Conservation (phyloP, 2,329 filamentous ascomycete genomes). For the Fusarium temperatum region DNA sequence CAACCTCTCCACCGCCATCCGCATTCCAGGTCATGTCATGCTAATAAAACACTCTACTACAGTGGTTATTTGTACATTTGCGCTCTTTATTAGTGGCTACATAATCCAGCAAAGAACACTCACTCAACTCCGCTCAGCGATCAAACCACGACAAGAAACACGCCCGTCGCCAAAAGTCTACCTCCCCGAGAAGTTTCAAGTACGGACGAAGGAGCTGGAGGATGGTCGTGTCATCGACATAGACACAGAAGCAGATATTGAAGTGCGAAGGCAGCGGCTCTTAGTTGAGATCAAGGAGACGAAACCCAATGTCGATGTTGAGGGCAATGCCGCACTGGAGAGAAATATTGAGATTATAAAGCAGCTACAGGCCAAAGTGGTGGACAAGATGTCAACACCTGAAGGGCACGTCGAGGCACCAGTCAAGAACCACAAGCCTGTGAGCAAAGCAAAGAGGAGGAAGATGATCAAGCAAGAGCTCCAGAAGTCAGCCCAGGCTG, state of each 20-base stretch:
- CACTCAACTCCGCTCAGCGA: slow-evolving; percentile 76
- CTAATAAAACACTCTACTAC: slow-evolving; percentile 4
- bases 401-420: slow-evolving; percentile 49
- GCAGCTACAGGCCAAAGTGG: slow-evolving; percentile 45
- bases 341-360: slow-evolving; percentile 47
- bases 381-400: slow-evolving; percentile 45
- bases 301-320: slow-evolving; percentile 35
- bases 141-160: slow-evolving; percentile 59
- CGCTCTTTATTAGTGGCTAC: slow-evolving; percentile 90
- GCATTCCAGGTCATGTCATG: slow-evolving; percentile 28
- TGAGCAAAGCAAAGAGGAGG: slow-evolving; percentile 63
- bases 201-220: slow-evolving; percentile 55
- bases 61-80: slow-evolving; percentile 81
- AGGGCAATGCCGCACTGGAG: slow-evolving; percentile 22
- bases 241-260: slow-evolving; percentile 48
- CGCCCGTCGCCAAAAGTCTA: slow-evolving; percentile 57
- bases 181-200: slow-evolving; percentile 60
- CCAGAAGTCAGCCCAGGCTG: slow-evolving; percentile 54
- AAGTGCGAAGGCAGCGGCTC: slow-evolving; percentile 39
- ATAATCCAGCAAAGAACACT: slow-evolving; percentile 88
- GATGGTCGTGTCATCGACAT: slow-evolving; percentile 57
- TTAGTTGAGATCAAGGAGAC: slow-evolving; percentile 50
- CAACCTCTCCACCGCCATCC: slow-evolving; percentile 10
- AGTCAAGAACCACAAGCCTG: slow-evolving; percentile 55
- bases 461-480: slow-evolving; percentile 68